Conservation (phyloP, 1,139 yeast species). For the Oligophagozyma castellii region DNA sequence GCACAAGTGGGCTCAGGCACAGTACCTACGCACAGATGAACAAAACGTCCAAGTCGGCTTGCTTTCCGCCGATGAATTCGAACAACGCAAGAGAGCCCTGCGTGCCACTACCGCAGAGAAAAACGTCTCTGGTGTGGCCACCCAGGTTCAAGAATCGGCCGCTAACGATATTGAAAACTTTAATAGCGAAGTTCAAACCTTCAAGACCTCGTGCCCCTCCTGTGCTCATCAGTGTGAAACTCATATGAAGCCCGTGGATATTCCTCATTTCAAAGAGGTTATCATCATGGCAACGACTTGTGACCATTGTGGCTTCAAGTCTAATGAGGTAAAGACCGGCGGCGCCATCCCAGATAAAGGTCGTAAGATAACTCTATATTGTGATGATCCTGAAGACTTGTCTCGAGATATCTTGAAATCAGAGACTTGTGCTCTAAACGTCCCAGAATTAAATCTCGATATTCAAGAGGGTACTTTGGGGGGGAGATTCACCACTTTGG, state of each 20-base stretch:
- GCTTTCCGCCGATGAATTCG: constrained; percentile 65
- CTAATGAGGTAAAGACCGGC: constrained; percentile 97
- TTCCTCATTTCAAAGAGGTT: constrained; percentile 97
- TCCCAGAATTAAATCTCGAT: constrained; percentile 85
- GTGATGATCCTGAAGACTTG: constrained; percentile 87
- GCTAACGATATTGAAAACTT: constrained; percentile 75
- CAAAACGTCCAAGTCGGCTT: constrained; percentile 85
- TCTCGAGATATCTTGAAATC: constrained; percentile 90
- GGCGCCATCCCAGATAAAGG: constrained; percentile 91
- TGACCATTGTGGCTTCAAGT: constrained; percentile 86
- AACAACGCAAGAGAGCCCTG: constrained; percentile 26
- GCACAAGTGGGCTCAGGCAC: constrained; percentile 82
- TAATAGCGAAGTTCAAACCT: constrained; percentile 82
- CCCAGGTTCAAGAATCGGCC: constrained; percentile 30
- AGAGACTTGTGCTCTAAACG: constrained; percentile 74
- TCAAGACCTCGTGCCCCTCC: constrained; percentile 83
- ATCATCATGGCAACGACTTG: constrained; percentile 93
- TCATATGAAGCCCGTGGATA: constrained; percentile 91
- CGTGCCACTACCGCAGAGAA: constrained; percentile 29
- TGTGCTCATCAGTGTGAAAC: constrained; percentile 70
- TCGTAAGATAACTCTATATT: constrained; percentile 52
- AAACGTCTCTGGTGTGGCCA: constrained; percentile 31
- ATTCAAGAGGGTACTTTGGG: constrained; percentile 95
- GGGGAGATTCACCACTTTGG: constrained; percentile 93
- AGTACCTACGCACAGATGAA: constrained; percentile 75